Percentiles rank a stretch among this genome's conserved stretches.
phyloP scores from a whole-genome alignment of 148 eudicot species.

The Amaranthus palmeri region DNA sequence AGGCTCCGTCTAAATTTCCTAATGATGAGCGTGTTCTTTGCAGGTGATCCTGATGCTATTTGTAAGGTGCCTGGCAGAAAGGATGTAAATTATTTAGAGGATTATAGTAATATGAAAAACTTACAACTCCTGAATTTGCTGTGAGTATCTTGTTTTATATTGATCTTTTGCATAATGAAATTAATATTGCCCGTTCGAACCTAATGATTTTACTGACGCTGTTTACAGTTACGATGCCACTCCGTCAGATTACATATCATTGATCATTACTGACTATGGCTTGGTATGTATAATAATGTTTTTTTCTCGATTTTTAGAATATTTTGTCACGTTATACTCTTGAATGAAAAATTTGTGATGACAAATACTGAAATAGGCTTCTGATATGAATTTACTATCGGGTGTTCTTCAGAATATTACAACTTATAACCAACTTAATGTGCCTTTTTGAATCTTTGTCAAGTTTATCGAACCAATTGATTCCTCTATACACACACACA shows the following conservation, averaged over 20 bases:
- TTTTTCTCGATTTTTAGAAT: neutral
- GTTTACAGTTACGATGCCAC: conserved; percentile 73
- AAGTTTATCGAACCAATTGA: neutral
- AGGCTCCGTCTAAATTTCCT: neutral
- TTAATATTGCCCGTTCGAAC: neutral
- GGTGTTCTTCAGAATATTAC: neutral
- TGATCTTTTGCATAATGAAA: neutral
- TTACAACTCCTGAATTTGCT: conserved; percentile 72
- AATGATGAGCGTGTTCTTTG: conserved; percentile 10
- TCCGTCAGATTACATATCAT: conserved; percentile 76
- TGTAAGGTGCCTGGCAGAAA: conserved; percentile 63
- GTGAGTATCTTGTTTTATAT: conserved; percentile 40
- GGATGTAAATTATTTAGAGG: conserved; percentile 46
- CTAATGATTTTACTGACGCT: conserved; percentile 13
- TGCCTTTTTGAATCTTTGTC: neutral
- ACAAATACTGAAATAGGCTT: neutral
- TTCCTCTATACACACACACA: neutral
- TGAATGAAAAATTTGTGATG: neutral
- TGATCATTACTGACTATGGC: conserved; percentile 89
- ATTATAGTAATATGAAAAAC: conserved; percentile 51
- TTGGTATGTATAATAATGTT: conserved; percentile 49
- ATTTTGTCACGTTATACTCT: neutral
- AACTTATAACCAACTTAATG: neutral
- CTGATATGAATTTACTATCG: neutral
- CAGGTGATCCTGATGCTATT: conserved; percentile 78